A percentile compares a stretch with the other conserved stretches of the same genome.
Conservation (phyloP, 179 eudicot genomes). For the Pouteria campechiana region DNA sequence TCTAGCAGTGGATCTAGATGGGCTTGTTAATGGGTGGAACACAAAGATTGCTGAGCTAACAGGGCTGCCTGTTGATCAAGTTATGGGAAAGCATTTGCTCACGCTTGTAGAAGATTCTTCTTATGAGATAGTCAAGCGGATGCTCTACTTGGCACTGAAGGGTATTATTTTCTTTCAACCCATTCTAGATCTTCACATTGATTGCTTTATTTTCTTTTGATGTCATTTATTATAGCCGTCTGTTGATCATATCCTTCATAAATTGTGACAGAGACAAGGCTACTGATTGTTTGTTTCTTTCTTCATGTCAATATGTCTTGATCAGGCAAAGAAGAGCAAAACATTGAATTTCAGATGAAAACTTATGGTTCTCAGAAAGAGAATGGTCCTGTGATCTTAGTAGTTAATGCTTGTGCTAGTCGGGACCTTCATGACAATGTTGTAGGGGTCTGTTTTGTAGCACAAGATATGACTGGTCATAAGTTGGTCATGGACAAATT, state of each 20-base stretch:
- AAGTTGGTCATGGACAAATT: conserved; percentile 83
- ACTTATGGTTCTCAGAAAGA: conserved; percentile 36
- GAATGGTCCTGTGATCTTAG: conserved; percentile 48
- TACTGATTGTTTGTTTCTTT: neutral
- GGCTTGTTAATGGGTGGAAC: conserved; percentile 79
- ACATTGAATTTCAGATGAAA: conserved; percentile 65
- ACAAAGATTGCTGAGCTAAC: conserved; percentile 69
- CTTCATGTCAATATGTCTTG: neutral
- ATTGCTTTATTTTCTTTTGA: too few species aligned
- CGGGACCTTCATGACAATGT: conserved; percentile 53
- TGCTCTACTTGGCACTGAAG: conserved; percentile 55
- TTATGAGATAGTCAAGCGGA: conserved; percentile 36
- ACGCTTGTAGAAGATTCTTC: conserved; percentile 65
- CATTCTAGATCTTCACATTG: neutral
- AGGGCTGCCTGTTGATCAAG: conserved; percentile 47
- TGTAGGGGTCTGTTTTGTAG: conserved; percentile 77
- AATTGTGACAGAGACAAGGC: too few species aligned
- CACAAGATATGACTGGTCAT: conserved; percentile 76
- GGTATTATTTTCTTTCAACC: conserved; percentile 24
- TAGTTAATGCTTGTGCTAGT: conserved; percentile 86
- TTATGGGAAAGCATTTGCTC: conserved; percentile 61
- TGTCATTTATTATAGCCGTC: neutral
- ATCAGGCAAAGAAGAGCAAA: conserved; percentile 70
- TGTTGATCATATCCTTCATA: neutral
- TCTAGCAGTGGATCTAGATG: conserved; percentile 74